Evolutionary conservation across 129 eudicot species (phyloP).

Genomic region (sunflower (Helianthus annuus)): DNA sequence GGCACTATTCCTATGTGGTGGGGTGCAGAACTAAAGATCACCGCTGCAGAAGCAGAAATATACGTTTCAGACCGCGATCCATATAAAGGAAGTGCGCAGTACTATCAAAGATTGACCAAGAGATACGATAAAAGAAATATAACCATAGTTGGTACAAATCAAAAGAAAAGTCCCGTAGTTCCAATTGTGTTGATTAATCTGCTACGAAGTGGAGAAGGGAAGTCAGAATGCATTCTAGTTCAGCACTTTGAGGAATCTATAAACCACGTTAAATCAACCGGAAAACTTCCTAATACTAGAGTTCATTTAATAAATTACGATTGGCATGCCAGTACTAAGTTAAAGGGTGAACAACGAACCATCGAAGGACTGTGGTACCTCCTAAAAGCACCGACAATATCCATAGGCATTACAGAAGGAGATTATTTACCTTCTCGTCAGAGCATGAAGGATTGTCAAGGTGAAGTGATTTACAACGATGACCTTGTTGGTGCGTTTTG

Average conservation of each 20-base stretch:
- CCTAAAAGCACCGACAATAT: conserved; percentile 80
- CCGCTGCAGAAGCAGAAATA: conserved; percentile 99
- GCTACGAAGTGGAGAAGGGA: conserved; percentile 84
- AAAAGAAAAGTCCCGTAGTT: conserved; percentile 63
- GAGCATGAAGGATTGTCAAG: conserved; percentile 75
- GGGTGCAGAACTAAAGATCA: conserved; percentile 96
- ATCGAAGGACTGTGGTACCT: conserved; percentile 92
- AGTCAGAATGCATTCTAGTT: conserved; percentile 86
- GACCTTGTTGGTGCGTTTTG: conserved; percentile 82
- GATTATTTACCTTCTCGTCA: conserved; percentile 90
- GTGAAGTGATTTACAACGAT: conserved; percentile 76
- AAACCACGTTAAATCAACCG: conserved; percentile 64
- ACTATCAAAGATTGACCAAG: conserved; percentile 75
- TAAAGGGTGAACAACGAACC: conserved; percentile 87
- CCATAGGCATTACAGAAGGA: conserved; percentile 89
- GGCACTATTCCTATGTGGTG: conserved; percentile 99
- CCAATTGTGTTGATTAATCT: conserved; percentile 86
- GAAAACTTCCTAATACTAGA: conserved; percentile 71
- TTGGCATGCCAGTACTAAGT: conserved; percentile 92
- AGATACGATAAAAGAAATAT: conserved; percentile 74
- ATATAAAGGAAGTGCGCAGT: conserved; percentile 87
- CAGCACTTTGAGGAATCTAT: conserved; percentile 89
- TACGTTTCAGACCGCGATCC: conserved; percentile 90
- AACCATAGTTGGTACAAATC: conserved; percentile 48
- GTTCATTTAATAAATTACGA: conserved; percentile 83